Conservation (phyloP, 352 stramenopile genomes). For the Phytophthora kernoviae region DNA sequence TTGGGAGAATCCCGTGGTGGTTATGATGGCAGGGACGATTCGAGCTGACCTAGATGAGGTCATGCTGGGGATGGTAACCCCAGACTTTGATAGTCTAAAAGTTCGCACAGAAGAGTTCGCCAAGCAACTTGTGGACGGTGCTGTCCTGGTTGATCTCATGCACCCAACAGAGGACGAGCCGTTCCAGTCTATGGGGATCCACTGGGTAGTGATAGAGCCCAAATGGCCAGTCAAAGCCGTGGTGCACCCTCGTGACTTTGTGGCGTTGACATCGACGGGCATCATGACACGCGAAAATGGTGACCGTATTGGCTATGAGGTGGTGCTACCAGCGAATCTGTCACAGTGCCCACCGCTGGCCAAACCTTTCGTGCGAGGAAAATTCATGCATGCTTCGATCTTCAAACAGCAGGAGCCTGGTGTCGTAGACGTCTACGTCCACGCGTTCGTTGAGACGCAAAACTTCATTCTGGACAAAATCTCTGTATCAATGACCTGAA, state of each 20-base stretch:
- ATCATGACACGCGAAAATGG: conserved; percentile 30
- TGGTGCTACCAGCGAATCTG: conserved; percentile 51
- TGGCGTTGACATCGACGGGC: conserved; percentile 51
- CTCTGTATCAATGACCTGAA: conserved; percentile 18
- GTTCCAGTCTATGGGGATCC: conserved; percentile 49
- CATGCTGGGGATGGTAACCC: conserved; percentile 23
- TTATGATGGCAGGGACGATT: conserved; percentile 25
- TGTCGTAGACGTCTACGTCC: conserved; percentile 23
- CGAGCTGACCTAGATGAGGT: conserved; percentile 21
- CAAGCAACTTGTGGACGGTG: conserved; percentile 25
- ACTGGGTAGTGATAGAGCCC: conserved; percentile 51
- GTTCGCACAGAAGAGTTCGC: conserved; percentile 22
- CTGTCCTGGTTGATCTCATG: conserved; percentile 51
- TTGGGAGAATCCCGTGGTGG: conserved; percentile 17
- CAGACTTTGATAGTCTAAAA: conserved; percentile 15
- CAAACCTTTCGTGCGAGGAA: conserved; percentile 16
- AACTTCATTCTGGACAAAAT: conserved; percentile 13
- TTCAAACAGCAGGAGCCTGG: conserved; percentile 20
- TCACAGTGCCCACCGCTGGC: conserved; percentile 19
- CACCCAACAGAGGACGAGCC: conserved; percentile 46
- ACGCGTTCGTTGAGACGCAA: conserved; percentile 22
- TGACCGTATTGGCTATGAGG: conserved; percentile 46
- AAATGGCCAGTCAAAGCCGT: conserved; percentile 33
- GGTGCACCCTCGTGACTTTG: conserved; percentile 54
- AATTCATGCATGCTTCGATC: conserved; percentile 27